phyloP scores from a whole-genome alignment of 768 basidiomycete species.

The Suillus americanus region DNA sequence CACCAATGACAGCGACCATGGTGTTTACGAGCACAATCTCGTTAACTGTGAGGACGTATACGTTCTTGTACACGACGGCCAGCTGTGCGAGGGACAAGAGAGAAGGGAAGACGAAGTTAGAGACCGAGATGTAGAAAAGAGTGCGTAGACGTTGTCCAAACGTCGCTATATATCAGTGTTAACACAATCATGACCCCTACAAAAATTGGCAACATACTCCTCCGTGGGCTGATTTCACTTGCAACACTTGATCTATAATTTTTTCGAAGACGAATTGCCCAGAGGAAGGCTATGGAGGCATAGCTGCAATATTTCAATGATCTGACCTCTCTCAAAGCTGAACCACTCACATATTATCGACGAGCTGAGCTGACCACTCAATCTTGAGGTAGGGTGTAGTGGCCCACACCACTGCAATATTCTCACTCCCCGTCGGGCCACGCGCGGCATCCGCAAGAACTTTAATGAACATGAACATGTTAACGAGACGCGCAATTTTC shows the following conservation, averaged over 20 bases:
- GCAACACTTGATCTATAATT: conserved; percentile 6
- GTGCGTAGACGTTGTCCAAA: conserved; percentile 24
- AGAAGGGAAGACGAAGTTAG: conserved; percentile 40
- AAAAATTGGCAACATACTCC: neutral
- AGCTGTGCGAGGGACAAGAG: conserved; percentile 35
- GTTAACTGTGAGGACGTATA: conserved; percentile 4
- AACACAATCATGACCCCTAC: neutral
- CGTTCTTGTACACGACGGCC: conserved; percentile 6
- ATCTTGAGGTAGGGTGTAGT: conserved; percentile 7
- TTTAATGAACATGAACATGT: neutral
- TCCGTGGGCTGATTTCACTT: neutral
- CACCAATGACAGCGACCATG: conserved; percentile 36
- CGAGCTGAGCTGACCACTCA: neutral
- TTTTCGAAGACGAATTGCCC: neutral
- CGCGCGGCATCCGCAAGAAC: neutral
- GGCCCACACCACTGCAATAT: neutral
- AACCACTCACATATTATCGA: neutral
- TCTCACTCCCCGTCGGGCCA: conserved; percentile 8
- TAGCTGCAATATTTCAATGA: neutral
- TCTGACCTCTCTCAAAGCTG: neutral
- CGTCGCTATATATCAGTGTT: conserved; percentile 1
- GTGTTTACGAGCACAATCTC: conserved; percentile 20
- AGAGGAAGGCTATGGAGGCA: neutral
- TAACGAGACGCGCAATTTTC: conserved; percentile 29
- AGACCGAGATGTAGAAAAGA: conserved; percentile 36